phyloP scores from a whole-genome alignment of 2,329 filamentous ascomycete genomes.

The Clathrospora elynae region DNA sequence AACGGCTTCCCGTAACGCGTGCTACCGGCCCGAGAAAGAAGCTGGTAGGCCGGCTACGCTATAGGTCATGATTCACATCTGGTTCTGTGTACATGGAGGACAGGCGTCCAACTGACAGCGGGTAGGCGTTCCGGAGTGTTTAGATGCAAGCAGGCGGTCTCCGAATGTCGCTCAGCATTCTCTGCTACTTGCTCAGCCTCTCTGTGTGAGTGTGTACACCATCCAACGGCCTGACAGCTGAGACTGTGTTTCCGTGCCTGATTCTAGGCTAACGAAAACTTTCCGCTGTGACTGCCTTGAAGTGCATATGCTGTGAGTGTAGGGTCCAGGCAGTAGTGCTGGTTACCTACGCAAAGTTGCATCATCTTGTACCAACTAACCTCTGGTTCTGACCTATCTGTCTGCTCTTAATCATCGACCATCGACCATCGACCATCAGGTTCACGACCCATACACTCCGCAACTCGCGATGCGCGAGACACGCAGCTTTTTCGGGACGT shows the following conservation, averaged over 20 bases:
- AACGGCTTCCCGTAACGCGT: conserved; percentile 16
- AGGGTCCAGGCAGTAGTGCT: no score
- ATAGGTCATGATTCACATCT: conserved; percentile 7
- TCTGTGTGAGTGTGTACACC: conserved; percentile 1
- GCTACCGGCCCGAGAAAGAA: conserved; percentile 10
- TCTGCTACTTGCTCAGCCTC: conserved; percentile 5
- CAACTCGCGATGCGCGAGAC: no score
- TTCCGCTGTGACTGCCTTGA: no score
- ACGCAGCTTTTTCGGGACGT: conserved; percentile 4
- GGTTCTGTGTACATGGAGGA: conserved; percentile 5
- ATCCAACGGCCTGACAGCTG: conserved; percentile 8
- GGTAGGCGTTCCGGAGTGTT: conserved; percentile 14
- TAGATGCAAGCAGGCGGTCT: conserved; percentile 9
- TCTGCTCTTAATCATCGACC: conserved; percentile 2
- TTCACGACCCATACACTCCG: no score
- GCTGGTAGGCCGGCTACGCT: conserved; percentile 4
- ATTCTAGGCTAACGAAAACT: no score
- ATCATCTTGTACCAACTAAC: no score
- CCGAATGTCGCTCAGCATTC: conserved; percentile 4
- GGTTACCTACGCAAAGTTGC: no score
- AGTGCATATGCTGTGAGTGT: no score
- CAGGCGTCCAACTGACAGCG: conserved; percentile 20
- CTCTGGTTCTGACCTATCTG: conserved; percentile 2
- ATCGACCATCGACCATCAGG: not conserved
- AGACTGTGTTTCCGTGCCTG: conserved; percentile 2